Evolutionary conservation across 495 filamentous ascomycete genomes (phyloP), one percentile per base, ranked within the genome.

Genomic region (Cercophora newfieldiana): DNA sequence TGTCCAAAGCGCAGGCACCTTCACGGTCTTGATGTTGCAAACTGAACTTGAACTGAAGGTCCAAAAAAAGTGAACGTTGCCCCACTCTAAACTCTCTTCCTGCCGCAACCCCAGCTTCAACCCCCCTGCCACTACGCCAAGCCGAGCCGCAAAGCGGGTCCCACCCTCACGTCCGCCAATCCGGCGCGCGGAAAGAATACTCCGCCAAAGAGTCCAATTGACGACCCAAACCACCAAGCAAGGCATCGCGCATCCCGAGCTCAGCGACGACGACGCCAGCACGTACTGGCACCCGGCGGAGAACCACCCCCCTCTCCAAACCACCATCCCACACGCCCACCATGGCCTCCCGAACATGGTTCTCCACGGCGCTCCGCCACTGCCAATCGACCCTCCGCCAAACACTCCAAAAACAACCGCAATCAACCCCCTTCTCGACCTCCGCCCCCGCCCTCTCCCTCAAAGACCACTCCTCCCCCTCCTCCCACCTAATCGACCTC

Each of bases 401-500:
- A 59, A 61, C 66, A 61, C 59, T 57, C 14, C 48, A 62, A 59
- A 61, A 64, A 61, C 31, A 56, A 55, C 65, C 56, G 61, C n/a
- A 28, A 48, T 31, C 26, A 26, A 7, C 28, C 61, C 56, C 50
- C 33, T 26, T 68, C 65, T 69, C 63, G 47, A 72, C 68, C n/a
- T 62, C 44, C 31, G 25, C 56, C 8, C 21, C 24, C 37, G 25
- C 55, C 18, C 16, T 25, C 37, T 22, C 55, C 59, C 30, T n/a
- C 54, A 59, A 29, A 68, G 71, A 51, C 53, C 69, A 33, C 69
- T 21, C 21, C 31, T 28, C 22, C 54, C 6, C 54, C 18, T 66
- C 70, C 59, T 68, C 72, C 57, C 49, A 50, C 56, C 47, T 67
- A 51, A 63, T 63, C 66, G 19, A 53, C 19, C 44, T 25, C 44